Base-by-base conservation (phyloP, 805 yeast genomes). In the Brettanomyces naardenensis region DNA sequence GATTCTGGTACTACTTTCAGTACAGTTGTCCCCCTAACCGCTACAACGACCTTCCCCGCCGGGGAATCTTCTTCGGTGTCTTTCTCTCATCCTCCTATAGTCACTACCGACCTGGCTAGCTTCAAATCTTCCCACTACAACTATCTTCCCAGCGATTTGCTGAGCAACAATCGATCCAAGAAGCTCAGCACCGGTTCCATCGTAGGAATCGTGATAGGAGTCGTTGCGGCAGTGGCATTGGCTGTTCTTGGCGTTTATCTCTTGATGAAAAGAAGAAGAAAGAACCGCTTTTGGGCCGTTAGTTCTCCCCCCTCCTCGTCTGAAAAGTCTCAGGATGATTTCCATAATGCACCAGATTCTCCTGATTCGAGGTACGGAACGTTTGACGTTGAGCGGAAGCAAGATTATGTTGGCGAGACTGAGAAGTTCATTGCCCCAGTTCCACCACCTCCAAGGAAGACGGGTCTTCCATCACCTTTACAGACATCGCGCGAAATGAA, bases 201-300 rank as follows among this genome's bases (percentile, higher is more conserved):
- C 25, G 61, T 61, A 1, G 64, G 64, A 6, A 46, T 53, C 19
- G 46, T 52, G 2, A 47, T 59, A 15, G 62, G 60, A 13, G 33
- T 47, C 14, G 37, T 51, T 9, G 47, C 58, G 15, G 62, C 59
- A 11, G 33, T 47, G 14, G 38, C 51, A 7, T 11, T 27, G 18
- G 37, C 37, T 19, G 21, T 49, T 17, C 33, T 45, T 5, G 20
- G 48, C 4, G 38, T 23, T 7, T 23, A 52, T 3, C 34, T 51
- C 5, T 42, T 44, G 5, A 34, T 43, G 6, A 33, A 43, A 14
- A 44, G 47, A 19, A 38, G 38, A 17, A 37, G 36, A 29, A 47
- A 38, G 25, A 40, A 28, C 27, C 31, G 30, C 10, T 9, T 11
- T 7, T 7, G 26, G 7, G 11, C 7, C 11, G 26, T 23, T 7